Base-by-base conservation (phyloP, 768 basidiomycete genomes). In the Rhodotorula kratochvilovae region DNA sequence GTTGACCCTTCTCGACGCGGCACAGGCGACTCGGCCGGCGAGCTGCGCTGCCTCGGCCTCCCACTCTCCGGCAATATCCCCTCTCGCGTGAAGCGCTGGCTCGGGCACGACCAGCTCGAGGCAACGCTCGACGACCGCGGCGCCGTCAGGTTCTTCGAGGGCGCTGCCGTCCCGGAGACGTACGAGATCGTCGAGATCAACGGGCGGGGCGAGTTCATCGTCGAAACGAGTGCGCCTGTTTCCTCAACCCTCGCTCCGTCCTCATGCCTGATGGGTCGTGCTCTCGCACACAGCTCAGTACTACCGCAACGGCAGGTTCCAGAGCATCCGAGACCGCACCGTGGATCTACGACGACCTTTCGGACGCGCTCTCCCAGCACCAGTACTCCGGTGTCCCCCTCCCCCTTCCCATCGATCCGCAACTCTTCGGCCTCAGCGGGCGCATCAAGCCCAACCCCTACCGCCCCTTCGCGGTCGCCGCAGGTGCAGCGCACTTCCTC, bases 401-500 rank as follows among this genome's bases (percentile, higher is more conserved):
- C 39, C 13, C 8, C 39, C 8, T 39, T 13, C 39, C 45, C 16
- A 5, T 46, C 45, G 45, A 46, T 23, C 10, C 5, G 16, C 15
- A 46, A 5, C 45, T 6, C 12, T 46, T 19, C 45, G 16, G 21
- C 17, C 10, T 19, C 12, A 50, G 39, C 39, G 13, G 39, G 13
- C 39, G 13, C 39, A 6, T 39, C 62, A n/a, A 25, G 29, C 5
- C 19, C 23, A 5, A 31, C 21, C 31, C 10, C 33, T 25, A 58
- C 39, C 42, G 53, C 46, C 31, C 69, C 31, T 35, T 45, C 31
- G 33, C 59, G 17, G 39, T 69, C 55, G 21, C 48, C n/a, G 5
- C 66, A 42, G 72, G 72, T 15, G 64, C 65, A 21, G 53, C 68
- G 3, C 68, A 73, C 46, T 73, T 73, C 36, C 46, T 73, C 66